Percentiles rank a stretch among this genome's conserved stretches.
phyloP scores from a whole-genome alignment of 192 early-diverging fungal genomes.

The Umbelopsis ramanniana region DNA sequence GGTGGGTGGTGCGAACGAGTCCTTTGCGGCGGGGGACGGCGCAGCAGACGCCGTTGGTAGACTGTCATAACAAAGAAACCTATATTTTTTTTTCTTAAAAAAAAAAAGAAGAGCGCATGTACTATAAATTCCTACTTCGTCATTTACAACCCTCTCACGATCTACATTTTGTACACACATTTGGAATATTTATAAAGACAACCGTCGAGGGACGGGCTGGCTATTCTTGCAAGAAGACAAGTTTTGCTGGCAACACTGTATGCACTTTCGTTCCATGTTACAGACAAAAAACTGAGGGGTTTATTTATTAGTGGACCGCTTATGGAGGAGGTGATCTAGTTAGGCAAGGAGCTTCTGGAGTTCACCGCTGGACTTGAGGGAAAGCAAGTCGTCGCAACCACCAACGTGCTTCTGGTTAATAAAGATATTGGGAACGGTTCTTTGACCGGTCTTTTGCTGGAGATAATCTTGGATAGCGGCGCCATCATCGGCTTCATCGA shows the following conservation, averaged over 20 bases:
- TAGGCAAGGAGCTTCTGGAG: constrained; percentile 52
- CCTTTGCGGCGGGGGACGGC: constrained; percentile 4
- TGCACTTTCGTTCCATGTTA: background rate
- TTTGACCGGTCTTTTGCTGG: constrained; percentile 57
- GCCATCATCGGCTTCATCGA: constrained; percentile 54
- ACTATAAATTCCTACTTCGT: background rate
- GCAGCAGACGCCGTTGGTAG: background rate
- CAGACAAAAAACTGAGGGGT: background rate
- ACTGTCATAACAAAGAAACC: background rate
- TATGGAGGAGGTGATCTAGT: background rate
- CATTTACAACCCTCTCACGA: too few species aligned
- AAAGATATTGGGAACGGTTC: constrained; percentile 81
- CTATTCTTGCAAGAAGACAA: too few species aligned
- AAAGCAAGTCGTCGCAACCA: constrained; percentile 60
- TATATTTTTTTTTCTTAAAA: background rate
- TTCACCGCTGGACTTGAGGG: constrained; percentile 44
- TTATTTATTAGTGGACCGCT: background rate
- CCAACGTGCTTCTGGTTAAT: constrained; percentile 69
- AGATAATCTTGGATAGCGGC: constrained; percentile 66
- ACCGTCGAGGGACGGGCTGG: too few species aligned
- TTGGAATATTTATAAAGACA: too few species aligned
- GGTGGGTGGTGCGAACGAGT: constrained; percentile 25
- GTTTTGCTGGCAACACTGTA: too few species aligned
- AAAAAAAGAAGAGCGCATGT: background rate
- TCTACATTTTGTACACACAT: too few species aligned